Conservation (phyloP, 116 monocot species). For the Papilionanthe hybrid region DNA sequence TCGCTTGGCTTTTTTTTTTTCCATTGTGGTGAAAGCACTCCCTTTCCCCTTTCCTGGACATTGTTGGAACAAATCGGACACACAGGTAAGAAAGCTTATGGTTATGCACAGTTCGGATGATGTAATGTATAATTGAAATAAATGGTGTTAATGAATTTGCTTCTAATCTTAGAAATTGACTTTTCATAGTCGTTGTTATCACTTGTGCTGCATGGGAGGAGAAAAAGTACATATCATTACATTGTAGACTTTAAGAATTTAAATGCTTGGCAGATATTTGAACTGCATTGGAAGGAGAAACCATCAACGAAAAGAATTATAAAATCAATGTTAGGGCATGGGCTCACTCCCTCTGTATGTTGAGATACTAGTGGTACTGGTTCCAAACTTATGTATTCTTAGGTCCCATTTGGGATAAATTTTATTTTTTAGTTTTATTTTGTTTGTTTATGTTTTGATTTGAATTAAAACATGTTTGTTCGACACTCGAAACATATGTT, state of each 20-base stretch:
- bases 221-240: background rate
- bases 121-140: background rate
- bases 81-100: background rate
- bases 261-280: background rate
- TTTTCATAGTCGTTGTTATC: background rate
- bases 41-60: background rate
- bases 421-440: too few species aligned
- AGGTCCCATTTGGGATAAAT: too few species aligned
- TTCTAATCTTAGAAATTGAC: background rate
- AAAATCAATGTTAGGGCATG: background rate
- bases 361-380: background rate
- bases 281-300: background rate
- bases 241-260: background rate
- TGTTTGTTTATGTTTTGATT: too few species aligned
- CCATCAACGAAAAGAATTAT: background rate
- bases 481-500: too few species aligned
- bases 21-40: background rate
- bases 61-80: background rate
- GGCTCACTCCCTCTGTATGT: background rate
- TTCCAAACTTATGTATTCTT: background rate
- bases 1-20: background rate
- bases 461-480: too few species aligned
- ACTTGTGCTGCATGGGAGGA: background rate
- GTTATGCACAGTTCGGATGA: background rate
- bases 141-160: background rate